phyloP scores from a whole-genome alignment of 768 basidiomycete species.

The Amanita phalloides region DNA sequence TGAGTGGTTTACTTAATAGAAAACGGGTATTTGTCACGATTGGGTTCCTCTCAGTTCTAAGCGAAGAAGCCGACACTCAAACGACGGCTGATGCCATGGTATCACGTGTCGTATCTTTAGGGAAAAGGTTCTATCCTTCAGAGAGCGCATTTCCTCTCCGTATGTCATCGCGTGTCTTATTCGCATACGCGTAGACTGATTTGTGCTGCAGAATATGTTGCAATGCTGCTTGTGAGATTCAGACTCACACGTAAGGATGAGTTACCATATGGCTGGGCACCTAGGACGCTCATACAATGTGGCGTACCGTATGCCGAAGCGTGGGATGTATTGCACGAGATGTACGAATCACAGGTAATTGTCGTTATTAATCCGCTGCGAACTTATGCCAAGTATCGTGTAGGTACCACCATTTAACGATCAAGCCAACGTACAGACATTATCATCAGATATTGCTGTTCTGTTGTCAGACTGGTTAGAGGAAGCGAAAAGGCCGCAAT shows the following conservation, averaged over 20 bases:
- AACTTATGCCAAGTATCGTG: neutral
- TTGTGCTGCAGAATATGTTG: slow-evolving; percentile 52
- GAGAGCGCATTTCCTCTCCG: slow-evolving; percentile 84
- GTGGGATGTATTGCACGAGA: slow-evolving; percentile 78
- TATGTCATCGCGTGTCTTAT: slow-evolving; percentile 26
- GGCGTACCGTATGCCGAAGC: slow-evolving; percentile 73
- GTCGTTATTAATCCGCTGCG: neutral
- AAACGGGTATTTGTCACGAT: neutral
- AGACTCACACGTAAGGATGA: slow-evolving; percentile 46
- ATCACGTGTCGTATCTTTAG: slow-evolving; percentile 57
- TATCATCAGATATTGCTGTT: slow-evolving; percentile 74
- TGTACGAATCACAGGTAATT: slow-evolving; percentile 81
- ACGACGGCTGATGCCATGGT: slow-evolving; percentile 52
- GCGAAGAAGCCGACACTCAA: slow-evolving; percentile 43
- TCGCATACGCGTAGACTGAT: neutral
- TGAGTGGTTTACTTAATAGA: slow-evolving; percentile 20
- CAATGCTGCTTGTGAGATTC: slow-evolving; percentile 68
- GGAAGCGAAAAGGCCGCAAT: slow-evolving; percentile 63
- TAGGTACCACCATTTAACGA: slow-evolving; percentile 83
- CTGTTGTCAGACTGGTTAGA: slow-evolving; percentile 76
- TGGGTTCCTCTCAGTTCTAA: slow-evolving; percentile 29
- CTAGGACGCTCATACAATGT: slow-evolving; percentile 69
- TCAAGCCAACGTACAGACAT: slow-evolving; percentile 66
- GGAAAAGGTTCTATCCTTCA: slow-evolving; percentile 83
- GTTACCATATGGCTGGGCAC: slow-evolving; percentile 72